Percentiles rank a stretch among this genome's conserved stretches.
phyloP scores from a whole-genome alignment of 2,329 filamentous ascomycete species.

The Pseudogymnoascus sp. region DNA sequence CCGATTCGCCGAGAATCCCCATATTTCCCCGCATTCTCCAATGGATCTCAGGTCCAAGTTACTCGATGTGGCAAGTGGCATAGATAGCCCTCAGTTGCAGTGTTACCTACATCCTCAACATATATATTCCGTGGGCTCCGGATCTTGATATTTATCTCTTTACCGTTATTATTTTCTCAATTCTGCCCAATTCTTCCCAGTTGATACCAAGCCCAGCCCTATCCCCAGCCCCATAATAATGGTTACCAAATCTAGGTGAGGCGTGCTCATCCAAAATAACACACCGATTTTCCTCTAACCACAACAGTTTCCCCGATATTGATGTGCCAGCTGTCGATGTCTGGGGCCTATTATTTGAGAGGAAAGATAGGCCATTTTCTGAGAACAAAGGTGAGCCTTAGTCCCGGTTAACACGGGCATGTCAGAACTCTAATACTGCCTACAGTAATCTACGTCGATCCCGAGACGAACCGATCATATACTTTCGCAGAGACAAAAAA shows the following conservation, averaged over 20 bases:
- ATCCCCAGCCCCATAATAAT: slow-evolving; percentile 16
- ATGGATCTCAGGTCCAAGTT: slow-evolving; percentile 11
- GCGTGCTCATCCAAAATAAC: background rate
- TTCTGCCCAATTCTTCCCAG: slow-evolving; percentile 22
- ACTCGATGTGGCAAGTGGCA: slow-evolving; percentile 18
- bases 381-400: slow-evolving; percentile 59
- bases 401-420: background rate
- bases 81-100: slow-evolving; percentile 18
- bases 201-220: background rate
- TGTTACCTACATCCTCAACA: slow-evolving; percentile 17
- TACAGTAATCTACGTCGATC: slow-evolving; percentile 69
- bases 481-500: slow-evolving; percentile 60
- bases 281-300: slow-evolving; percentile 4
- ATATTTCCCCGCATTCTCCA: slow-evolving; percentile 2
- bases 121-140: slow-evolving; percentile 22
- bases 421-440: slow-evolving; percentile 9
- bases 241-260: slow-evolving; percentile 6
- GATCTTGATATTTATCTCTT: slow-evolving; percentile 20
- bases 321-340: slow-evolving; percentile 67
- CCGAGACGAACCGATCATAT: slow-evolving; percentile 58
- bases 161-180: slow-evolving; percentile 22
- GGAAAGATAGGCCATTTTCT: slow-evolving; percentile 53
- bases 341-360: slow-evolving; percentile 71
- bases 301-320: slow-evolving; percentile 44
- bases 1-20: slow-evolving; percentile 2